phyloP scores from a whole-genome alignment of 768 basidiomycete species.

The Chalciporus piperatus region DNA sequence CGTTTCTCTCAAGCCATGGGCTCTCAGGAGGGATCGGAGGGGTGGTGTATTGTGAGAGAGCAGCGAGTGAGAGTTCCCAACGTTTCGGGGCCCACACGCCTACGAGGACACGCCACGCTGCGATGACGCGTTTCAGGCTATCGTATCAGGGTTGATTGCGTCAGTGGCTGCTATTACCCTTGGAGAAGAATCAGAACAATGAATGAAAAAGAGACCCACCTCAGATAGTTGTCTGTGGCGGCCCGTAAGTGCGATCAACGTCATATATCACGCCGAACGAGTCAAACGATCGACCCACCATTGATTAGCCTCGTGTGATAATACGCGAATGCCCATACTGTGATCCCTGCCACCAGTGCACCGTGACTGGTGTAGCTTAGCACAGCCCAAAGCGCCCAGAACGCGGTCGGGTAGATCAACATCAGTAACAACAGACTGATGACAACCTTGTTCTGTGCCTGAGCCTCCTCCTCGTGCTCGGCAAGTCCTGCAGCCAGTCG shows the following conservation, averaged over 20 bases:
- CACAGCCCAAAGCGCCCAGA: slow-evolving; percentile 83
- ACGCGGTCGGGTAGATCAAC: slow-evolving; percentile 77
- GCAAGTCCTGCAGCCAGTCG: slow-evolving; percentile 69
- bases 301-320: slow-evolving; percentile 89
- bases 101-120: slow-evolving; percentile 95
- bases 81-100: slow-evolving; percentile 88
- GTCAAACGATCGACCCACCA: slow-evolving; percentile 47
- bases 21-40: slow-evolving; percentile 65
- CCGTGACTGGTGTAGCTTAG: slow-evolving; percentile 75
- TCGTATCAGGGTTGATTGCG: slow-evolving; percentile 13
- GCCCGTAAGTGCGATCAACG: slow-evolving; percentile 11
- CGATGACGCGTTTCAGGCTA: slow-evolving; percentile 82
- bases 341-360: slow-evolving; percentile 62
- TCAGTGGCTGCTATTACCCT: slow-evolving; percentile 19
- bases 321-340: slow-evolving; percentile 73
- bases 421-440: slow-evolving; percentile 77
- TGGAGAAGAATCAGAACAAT: slow-evolving; percentile 1
- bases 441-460: slow-evolving; percentile 95
- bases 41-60: slow-evolving; percentile 70
- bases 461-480: slow-evolving; percentile 88
- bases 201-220: slow-evolving; percentile 44
- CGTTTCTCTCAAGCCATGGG: slow-evolving; percentile 63
- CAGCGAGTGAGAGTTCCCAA: slow-evolving; percentile 77
- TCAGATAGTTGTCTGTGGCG: slow-evolving; percentile 66
- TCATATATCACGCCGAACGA: slow-evolving; percentile 22